Conservation (phyloP, 106 monocot species). For the Alisma plantagoaquatica region DNA sequence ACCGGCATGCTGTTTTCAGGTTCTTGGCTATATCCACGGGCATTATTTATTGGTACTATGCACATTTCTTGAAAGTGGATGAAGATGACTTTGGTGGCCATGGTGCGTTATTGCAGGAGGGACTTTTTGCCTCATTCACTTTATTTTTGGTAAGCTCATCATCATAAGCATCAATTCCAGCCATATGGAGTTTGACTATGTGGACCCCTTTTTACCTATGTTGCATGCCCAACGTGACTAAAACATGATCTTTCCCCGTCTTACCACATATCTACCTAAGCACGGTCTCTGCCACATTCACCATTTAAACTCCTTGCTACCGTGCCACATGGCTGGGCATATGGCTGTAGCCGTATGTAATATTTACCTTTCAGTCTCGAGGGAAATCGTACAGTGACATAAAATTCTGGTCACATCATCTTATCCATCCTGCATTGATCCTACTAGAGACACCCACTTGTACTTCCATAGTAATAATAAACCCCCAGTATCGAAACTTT, state of each 20-base stretch:
- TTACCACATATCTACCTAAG: neutral
- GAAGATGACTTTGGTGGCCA: slow-evolving; percentile 90
- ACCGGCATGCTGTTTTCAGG: too few species aligned
- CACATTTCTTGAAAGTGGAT: slow-evolving; percentile 59
- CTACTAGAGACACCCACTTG: too few species aligned
- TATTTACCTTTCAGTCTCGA: neutral
- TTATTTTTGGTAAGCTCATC: slow-evolving; percentile 61
- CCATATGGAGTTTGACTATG: too few species aligned
- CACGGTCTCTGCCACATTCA: neutral
- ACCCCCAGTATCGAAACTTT: too few species aligned
- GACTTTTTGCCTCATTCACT: slow-evolving; percentile 74
- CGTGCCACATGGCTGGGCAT: too few species aligned
- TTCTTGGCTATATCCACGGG: slow-evolving; percentile 64
- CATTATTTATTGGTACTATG: slow-evolving; percentile 63
- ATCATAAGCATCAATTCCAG: too few species aligned
- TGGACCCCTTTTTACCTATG: neutral
- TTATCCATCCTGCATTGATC: too few species aligned
- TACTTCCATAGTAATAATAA: too few species aligned
- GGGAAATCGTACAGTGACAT: too few species aligned
- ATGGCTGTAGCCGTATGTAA: neutral
- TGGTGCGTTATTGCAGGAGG: slow-evolving; percentile 67
- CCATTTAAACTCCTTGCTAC: neutral
- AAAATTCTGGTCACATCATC: too few species aligned
- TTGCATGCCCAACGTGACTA: neutral
- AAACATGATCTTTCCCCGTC: neutral